Conservation (phyloP, 2,329 filamentous ascomycete species). For the Chaetomiaceae sp. region DNA sequence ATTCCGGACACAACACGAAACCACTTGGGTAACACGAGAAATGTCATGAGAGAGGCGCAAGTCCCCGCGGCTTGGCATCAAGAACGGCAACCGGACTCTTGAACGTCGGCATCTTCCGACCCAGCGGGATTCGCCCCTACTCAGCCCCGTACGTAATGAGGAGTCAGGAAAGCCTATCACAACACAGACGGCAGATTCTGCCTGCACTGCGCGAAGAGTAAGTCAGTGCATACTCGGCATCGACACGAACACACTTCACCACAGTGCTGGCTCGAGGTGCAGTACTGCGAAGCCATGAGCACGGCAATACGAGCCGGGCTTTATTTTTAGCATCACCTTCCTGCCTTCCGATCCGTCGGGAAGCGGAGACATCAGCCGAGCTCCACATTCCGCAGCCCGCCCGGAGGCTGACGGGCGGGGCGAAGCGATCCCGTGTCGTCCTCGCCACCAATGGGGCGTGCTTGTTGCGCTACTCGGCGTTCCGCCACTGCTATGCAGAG, state of each 20-base stretch:
- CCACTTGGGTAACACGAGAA: slow-evolving; percentile 3
- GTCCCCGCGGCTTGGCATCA: background rate
- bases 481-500: too few species aligned
- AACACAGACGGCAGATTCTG: too few species aligned
- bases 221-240: background rate
- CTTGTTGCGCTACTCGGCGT: background rate
- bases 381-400: background rate
- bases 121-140: slow-evolving; percentile 3
- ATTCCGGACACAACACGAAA: slow-evolving; percentile 3
- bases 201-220: background rate
- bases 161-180: background rate
- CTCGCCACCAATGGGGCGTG: background rate
- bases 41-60: background rate
- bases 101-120: too few species aligned
- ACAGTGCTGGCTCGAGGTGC: background rate
- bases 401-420: slow-evolving; percentile 4
- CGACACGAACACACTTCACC: slow-evolving; percentile 5
- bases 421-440: background rate
- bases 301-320: slow-evolving; percentile 3
- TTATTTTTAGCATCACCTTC: slow-evolving; percentile 5
- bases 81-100: background rate
- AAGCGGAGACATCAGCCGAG: background rate
- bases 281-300: background rate
- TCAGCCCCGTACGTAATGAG: slow-evolving; percentile 1
- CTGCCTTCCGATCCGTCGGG: background rate